These are phyloP conservation scores for Neodidymelliopsis sp. DNA, from an alignment of 2,329 filamentous ascomycete species.

Conservation along the genomic window DNA sequence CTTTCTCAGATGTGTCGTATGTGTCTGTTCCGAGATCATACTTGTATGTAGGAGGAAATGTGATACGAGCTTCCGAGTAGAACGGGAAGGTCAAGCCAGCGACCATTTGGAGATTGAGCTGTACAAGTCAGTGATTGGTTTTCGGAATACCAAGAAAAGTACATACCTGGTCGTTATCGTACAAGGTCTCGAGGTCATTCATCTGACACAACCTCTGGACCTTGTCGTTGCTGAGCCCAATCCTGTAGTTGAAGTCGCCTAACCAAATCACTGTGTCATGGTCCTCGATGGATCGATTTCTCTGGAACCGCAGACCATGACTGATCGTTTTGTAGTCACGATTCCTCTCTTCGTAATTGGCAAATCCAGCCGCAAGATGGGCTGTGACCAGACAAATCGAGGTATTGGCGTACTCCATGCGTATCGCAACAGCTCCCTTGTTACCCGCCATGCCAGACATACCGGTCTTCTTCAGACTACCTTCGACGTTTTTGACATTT, in stretches of 20 bases:
- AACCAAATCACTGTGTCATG: constrained; percentile 91
- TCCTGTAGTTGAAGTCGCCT: constrained; percentile 98
- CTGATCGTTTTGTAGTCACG: constrained; percentile 91
- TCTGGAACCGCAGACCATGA: constrained; percentile 86
- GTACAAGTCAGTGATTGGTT: constrained; percentile 33
- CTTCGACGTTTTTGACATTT: constrained; percentile 95
- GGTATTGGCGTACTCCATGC: constrained; percentile 92
- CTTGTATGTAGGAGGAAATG: constrained; percentile 93
- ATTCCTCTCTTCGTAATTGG: constrained; percentile 96
- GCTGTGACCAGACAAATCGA: constrained; percentile 95
- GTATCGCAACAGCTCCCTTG: constrained; percentile 95
- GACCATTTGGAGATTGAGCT: constrained; percentile 96
- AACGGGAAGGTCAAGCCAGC: constrained; percentile 87
- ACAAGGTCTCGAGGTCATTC: constrained; percentile 77
- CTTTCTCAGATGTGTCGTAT: constrained; percentile 95
- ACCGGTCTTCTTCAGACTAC: constrained; percentile 91
- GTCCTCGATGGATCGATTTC: constrained; percentile 88
- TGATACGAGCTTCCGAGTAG: constrained; percentile 89
- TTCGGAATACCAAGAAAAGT: background rate
- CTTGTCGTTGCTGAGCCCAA: constrained; percentile 80
- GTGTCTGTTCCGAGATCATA: constrained; percentile 87
- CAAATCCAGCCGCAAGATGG: constrained; percentile 93
- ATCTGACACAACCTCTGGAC: constrained; percentile 77
- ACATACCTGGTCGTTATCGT: constrained; percentile 87
- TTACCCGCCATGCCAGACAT: constrained; percentile 98